A percentile compares a stretch with the other conserved stretches of the same genome.
These are phyloP conservation scores for Sungouiella blattae DNA, from an alignment of 805 yeast genomes.

Conservation along the genomic window DNA sequence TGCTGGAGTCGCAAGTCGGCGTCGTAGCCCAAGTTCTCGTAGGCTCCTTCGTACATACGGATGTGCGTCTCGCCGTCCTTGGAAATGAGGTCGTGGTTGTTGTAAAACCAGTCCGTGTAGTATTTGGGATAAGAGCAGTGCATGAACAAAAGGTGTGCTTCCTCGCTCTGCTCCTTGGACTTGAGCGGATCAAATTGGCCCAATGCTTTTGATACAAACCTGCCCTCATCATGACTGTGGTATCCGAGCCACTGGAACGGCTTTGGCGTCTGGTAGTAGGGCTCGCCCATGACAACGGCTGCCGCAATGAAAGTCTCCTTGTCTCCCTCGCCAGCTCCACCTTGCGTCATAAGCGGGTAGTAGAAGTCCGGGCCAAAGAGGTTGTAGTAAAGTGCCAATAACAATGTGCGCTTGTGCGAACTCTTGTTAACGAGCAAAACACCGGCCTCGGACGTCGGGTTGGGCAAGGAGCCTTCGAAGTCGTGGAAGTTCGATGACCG, in stretches of 20 bases:
- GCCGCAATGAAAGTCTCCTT: conserved; percentile 75
- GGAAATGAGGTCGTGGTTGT: conserved; percentile 30
- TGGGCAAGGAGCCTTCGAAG: conserved; percentile 60
- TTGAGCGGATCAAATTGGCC: conserved; percentile 39
- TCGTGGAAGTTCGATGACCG: conserved; percentile 51
- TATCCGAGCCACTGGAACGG: conserved; percentile 40
- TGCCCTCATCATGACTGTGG: conserved; percentile 25
- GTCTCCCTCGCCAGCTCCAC: conserved; percentile 77
- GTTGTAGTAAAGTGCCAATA: conserved; percentile 63
- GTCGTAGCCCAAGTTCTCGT: conserved; percentile 39
- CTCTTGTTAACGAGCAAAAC: conserved; percentile 61
- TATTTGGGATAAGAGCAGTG: conserved; percentile 60
- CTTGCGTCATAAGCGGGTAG: conserved; percentile 67
- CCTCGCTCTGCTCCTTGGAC: conserved; percentile 12
- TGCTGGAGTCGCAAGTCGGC: conserved; percentile 40
- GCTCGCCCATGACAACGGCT: conserved; percentile 47
- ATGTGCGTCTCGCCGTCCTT: conserved; percentile 30
- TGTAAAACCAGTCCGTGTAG: conserved; percentile 22
- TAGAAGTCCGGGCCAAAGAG: conserved; percentile 61
- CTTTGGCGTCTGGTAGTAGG: conserved; percentile 53
- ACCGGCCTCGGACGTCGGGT: conserved; percentile 69
- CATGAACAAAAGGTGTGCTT: conserved; percentile 40
- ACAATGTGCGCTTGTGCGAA: conserved; percentile 53
- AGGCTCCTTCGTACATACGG: conserved; percentile 35
- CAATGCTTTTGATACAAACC: conserved; percentile 26